Evolutionary conservation across 257 asterid genomes (phyloP), one percentile per base, ranked within the genome.

Genomic region (Thymus mandschuricus): DNA sequence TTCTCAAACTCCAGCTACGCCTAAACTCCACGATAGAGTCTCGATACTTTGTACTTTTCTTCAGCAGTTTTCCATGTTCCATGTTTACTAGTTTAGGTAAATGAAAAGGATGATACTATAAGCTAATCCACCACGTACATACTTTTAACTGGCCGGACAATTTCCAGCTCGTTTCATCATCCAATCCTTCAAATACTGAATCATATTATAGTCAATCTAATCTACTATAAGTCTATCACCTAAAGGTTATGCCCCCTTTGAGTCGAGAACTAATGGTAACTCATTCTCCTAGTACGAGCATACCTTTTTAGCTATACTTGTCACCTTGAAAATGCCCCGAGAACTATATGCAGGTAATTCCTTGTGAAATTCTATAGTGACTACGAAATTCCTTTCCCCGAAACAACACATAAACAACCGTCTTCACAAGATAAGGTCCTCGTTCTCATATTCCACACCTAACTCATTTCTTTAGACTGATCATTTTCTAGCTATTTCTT

Each of bases 241-340:
- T 34, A 34, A 34, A 2, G 40, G 40, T 34, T 34, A 34, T 34
- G 40, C 40, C 48, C 43, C 10, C 48, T 43, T 43, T 5, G 48
- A 43, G 66, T 54, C 41, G 50, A 3, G 21, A 52, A 43, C 48
- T 43, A 21, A 30, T 13, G 3, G 60, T 13, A 71, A 65, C 68
- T 54, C 64, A 60, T 30, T 60, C 79, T 60, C 65, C 65, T 60
- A 60, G 46, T 62, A 64, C 13, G 43, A 27, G 29, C 6, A n/a
- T 28, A 12, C 45, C 12, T 21, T 61, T 45, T 46, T 64, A 33
- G 56, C 69, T 49, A 30, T n/a, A n/a, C 45, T 62, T 7, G 28
- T 46, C 10, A 59, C 49, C 40, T 67, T 49, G 31, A 27, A 2
- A 15, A 54, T 1, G 34, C 35, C 46, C 8, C 21, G 55, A 50